Evolutionary conservation across 2,329 filamentous ascomycete species (phyloP).

Genomic region (Colletotrichum brevisporum): DNA sequence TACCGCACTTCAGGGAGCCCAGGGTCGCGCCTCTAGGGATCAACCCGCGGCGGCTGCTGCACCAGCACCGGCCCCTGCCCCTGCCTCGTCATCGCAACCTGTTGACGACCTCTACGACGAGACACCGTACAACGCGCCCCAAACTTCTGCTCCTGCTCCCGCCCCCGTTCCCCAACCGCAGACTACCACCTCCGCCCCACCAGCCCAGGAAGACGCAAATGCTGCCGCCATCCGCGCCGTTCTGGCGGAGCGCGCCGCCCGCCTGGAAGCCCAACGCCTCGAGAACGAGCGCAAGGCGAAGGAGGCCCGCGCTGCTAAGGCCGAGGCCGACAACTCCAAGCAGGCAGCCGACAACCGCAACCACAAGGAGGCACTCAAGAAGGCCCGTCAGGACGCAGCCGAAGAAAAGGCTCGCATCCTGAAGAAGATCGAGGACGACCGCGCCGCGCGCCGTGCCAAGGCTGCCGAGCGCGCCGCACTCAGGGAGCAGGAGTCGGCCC

Average conservation of each 20-base stretch:
- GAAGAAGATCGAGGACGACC: constrained; percentile 83
- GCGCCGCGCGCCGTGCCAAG: constrained; percentile 73
- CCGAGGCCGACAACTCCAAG: constrained; percentile 50
- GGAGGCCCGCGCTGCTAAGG: constrained; percentile 64
- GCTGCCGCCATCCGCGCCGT: constrained; percentile 50
- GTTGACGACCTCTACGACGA: constrained; percentile 22
- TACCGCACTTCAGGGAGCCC: constrained; percentile 47
- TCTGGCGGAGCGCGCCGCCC: constrained; percentile 65
- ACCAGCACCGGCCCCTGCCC: background rate
- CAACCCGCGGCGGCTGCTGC: constrained; percentile 7
- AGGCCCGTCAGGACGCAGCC: constrained; percentile 74
- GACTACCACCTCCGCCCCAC: constrained; percentile 44
- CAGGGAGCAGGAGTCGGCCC: constrained; percentile 46
- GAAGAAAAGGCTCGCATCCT: constrained; percentile 81
- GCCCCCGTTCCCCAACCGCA: constrained; percentile 34
- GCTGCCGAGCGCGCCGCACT: constrained; percentile 64
- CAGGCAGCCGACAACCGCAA: constrained; percentile 54
- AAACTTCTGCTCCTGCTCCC: background rate
- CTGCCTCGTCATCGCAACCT: background rate
- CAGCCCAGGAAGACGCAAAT: constrained; percentile 42
- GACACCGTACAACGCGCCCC: constrained; percentile 13
- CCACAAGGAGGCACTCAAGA: constrained; percentile 70
- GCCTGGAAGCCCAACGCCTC: constrained; percentile 57
- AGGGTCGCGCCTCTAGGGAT: constrained; percentile 7
- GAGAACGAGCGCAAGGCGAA: constrained; percentile 63